Evolutionary conservation across 805 yeast genomes (phyloP), one percentile per base, ranked within the genome.

Genomic region (Sungouiella thailandica): DNA sequence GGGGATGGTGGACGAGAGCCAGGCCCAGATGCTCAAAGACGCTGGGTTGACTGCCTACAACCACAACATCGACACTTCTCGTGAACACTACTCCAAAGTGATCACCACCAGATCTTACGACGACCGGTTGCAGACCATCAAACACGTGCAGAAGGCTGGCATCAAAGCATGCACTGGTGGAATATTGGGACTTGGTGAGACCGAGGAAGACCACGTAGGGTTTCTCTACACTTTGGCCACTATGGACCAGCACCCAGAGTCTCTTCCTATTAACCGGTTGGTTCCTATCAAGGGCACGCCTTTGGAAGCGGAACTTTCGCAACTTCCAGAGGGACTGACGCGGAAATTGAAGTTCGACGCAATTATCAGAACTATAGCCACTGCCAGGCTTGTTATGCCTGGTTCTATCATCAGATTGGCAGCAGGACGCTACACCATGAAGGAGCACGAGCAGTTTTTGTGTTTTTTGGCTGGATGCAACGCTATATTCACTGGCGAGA

Each of bases 231-330:
- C 89, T 0, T 58, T 83, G 37, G 66, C 87, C 1, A 83, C 79
- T 5, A 65, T 84, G 78, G 69, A 71, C 2, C 57, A 65, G n/a
- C 90, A 83, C 45, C 93, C 93, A 1, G 93, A 83, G 55, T 79
- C 87, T 1, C 65, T 83, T 34, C 93, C 93, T n/a, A 81, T 83
- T 44, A 83, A 83, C 53, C 68, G 83, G 46, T 62, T 83, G 29
- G 86, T 83, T n/a, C 78, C 88, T 2, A 83, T 83, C 35, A 74
- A 78, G 40, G 93, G 93, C 2, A 83, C 93, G 0, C 87, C 87
- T 13, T 73, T 83, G 65, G 80, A 72, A 18, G 73, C 73, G 29
- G 83, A 76, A 39, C 54, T 76, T 7, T 48, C 48, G 36, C 43
- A 48, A 28, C 52, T 58, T 35, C 70, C 71, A 8, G 49, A 56